Evolutionary conservation across 2,329 filamentous ascomycete genomes (phyloP).

Genomic region (Calonectria montana): DNA sequence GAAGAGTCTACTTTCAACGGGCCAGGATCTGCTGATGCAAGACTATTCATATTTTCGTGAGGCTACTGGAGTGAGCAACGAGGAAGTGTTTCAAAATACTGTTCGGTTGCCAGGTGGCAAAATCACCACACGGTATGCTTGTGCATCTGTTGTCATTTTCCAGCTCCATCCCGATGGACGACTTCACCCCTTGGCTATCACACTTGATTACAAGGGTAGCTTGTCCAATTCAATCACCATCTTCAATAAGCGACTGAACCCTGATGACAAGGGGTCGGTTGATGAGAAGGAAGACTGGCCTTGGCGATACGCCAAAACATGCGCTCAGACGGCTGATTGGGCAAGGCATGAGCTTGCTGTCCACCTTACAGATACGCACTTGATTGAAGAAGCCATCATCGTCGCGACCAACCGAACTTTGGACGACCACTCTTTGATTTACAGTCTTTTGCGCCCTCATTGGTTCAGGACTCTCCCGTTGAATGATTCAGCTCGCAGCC

Average conservation of each 20-base stretch:
- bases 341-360: constrained; percentile 29
- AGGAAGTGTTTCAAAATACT: constrained; percentile 14
- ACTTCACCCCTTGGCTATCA: constrained; percentile 31
- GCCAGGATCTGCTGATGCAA: constrained; percentile 29
- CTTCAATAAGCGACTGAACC: constrained; percentile 26
- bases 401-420: constrained; percentile 29
- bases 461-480: constrained; percentile 31
- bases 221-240: constrained; percentile 26
- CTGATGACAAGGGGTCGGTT: constrained; percentile 15
- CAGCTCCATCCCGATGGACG: constrained; percentile 27
- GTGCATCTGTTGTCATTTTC: constrained; percentile 26
- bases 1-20: constrained; percentile 12
- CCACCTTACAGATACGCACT: constrained; percentile 32
- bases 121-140: constrained; percentile 14
- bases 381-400: constrained; percentile 33
- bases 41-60: constrained; percentile 33
- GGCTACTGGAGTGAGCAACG: constrained; percentile 20
- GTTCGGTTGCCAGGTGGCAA: background rate
- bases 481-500: constrained; percentile 16
- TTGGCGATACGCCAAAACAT: constrained; percentile 33
- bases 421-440: constrained; percentile 21
- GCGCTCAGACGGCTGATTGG: constrained; percentile 33
- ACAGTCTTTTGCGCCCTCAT: constrained; percentile 29
- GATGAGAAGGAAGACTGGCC: constrained; percentile 32
- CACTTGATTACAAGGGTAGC: constrained; percentile 25